Base-by-base conservation (phyloP, 805 yeast species). In the Yarrowia phangngaensis region DNA sequence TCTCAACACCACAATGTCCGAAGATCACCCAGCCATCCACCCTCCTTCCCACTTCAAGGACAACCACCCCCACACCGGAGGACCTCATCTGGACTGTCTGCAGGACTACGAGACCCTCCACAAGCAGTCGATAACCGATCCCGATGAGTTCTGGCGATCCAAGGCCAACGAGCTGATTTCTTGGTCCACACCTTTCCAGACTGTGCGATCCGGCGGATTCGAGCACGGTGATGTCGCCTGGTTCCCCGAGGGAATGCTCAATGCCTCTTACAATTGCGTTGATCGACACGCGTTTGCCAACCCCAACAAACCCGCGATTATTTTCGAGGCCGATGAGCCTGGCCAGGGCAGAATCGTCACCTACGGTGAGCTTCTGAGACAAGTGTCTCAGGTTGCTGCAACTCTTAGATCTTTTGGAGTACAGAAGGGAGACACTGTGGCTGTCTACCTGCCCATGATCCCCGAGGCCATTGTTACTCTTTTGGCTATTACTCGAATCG, bases 361-460 rank as follows among this genome's bases (percentile, higher is more conserved):
- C 28, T 90, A 82, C 66, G 88, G 86, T 53, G 92, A 90, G 70
- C 76, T 90, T 58, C 75, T 90, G 61, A 77, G 80, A 61, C 81
- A 86, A 57, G 96, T 90, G 34, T 81, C 84, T 56, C 80, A 83
- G 62, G 80, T 88, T 58, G 95, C 97, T 9, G 89, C 84, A 58
- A 82, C 86, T 32, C 75, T 92, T 64, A 71, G 75, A 55, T 74
- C 80, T 52, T 80, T 88, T 77, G 98, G 98, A 51, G 90, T 90
- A 58, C 71, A 74, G 58, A 85, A 86, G 68, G 98, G 98, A 63
- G 98, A 90, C 64, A 84, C 95, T 20, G 97, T 90, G 52, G 97
- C 97, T 41, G 84, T 90, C 52, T 90, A 90, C 69, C 71, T 90
- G 64, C 98, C 98, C 62, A 90, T 92, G 98, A 89, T 89, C 54